Evolutionary conservation across 352 stramenopile genomes (phyloP).

Genomic region (Phytophthora melonis): DNA sequence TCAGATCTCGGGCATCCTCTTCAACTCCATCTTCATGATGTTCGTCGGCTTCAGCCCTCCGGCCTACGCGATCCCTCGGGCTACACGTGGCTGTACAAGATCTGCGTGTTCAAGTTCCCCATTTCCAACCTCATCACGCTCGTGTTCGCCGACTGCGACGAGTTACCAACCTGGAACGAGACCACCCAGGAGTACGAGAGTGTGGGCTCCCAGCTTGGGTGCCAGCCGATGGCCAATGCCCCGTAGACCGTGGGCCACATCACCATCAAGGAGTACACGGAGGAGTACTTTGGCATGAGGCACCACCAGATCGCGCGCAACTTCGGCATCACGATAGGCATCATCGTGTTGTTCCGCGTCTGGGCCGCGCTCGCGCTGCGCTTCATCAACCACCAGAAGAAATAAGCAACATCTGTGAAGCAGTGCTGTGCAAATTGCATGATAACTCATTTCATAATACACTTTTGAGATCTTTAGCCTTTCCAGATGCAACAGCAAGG

Average conservation of each 20-base stretch:
- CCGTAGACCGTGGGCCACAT: conserved; percentile 34
- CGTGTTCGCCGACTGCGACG: conserved; percentile 39
- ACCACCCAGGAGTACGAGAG: conserved; percentile 24
- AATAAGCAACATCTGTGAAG: conserved; percentile 17
- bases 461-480: too few species aligned
- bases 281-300: conserved; percentile 34
- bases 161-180: conserved; percentile 36
- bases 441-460: too few species aligned
- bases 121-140: conserved; percentile 39
- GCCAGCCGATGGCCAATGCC: conserved; percentile 27
- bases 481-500: too few species aligned
- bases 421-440: too few species aligned
- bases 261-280: conserved; percentile 35
- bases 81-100: conserved; percentile 52
- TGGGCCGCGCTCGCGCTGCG: conserved; percentile 42
- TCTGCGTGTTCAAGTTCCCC: conserved; percentile 38
- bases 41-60: conserved; percentile 51
- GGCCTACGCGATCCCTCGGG: conserved; percentile 32
- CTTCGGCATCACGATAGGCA: conserved; percentile 32
- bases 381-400: conserved; percentile 52
- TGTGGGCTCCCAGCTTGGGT: conserved; percentile 34
- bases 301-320: conserved; percentile 33
- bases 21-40: conserved; percentile 48
- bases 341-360: conserved; percentile 41
- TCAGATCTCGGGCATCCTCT: conserved; percentile 34